phyloP scores from a whole-genome alignment of 805 yeast genomes.

The Clavispora vitiphila region DNA sequence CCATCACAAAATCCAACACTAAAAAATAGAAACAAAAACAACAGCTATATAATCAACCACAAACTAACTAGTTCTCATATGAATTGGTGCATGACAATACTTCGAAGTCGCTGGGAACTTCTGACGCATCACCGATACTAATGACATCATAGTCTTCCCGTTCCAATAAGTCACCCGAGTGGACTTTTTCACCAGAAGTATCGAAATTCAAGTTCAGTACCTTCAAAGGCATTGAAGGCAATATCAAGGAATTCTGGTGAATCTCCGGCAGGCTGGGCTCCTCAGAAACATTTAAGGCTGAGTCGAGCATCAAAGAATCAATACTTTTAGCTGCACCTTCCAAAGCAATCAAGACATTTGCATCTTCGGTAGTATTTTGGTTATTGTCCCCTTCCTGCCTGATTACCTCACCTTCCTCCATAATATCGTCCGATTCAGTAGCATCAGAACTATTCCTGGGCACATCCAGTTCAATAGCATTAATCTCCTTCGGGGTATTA shows the following conservation, averaged over 20 bases:
- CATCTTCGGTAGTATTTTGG: not conserved
- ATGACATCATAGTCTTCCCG: constrained; percentile 31
- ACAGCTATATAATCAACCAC: not conserved
- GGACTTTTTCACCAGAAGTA: not conserved
- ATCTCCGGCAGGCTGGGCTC: not conserved
- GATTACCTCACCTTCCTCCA: too few species aligned
- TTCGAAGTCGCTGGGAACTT: constrained; percentile 30
- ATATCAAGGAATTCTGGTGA: not conserved
- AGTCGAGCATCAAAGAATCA: not conserved
- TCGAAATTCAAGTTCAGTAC: not conserved
- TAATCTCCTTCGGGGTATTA: not conserved
- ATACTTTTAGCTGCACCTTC: not conserved
- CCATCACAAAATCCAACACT: not conserved
- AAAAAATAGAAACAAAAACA: not conserved
- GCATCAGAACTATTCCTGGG: too few species aligned
- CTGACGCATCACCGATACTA: constrained; percentile 24
- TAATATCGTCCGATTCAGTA: too few species aligned
- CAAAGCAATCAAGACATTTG: not conserved
- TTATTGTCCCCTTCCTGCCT: too few species aligned
- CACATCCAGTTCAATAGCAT: not conserved
- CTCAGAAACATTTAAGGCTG: not conserved
- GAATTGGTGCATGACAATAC: constrained; percentile 24
- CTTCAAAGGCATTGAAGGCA: not conserved
- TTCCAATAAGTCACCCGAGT: not conserved
- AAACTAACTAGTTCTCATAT: not conserved